A percentile compares a stretch with the other conserved stretches of the same genome.
phyloP scores from a whole-genome alignment of 106 monocot genomes.

The Allium fistulosum region DNA sequence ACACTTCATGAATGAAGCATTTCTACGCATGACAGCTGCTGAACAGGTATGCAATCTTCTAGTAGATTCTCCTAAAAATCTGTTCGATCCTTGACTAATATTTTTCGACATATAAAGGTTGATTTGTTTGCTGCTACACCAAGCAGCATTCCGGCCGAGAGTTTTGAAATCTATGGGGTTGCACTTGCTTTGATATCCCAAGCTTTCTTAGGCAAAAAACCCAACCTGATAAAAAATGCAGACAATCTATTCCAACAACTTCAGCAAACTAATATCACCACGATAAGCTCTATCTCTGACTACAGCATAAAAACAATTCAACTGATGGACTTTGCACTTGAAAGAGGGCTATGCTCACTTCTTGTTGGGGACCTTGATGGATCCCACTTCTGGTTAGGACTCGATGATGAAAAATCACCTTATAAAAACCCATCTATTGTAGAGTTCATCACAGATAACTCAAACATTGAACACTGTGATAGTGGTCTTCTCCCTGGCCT shows the following conservation, averaged over 20 bases:
- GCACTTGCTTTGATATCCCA: constrained; percentile 82
- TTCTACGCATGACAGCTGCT: constrained; percentile 64
- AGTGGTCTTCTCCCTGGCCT: constrained; percentile 71
- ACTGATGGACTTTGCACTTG: constrained; percentile 59
- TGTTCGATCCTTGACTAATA: not conserved
- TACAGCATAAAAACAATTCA: constrained; percentile 19
- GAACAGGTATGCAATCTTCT: constrained; percentile 57
- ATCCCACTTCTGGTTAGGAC: constrained; percentile 67
- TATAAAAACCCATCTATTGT: constrained; percentile 55
- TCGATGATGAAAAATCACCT: constrained; percentile 59
- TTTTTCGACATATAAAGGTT: constrained; percentile 47
- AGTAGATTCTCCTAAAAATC: not conserved
- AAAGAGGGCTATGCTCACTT: constrained; percentile 82
- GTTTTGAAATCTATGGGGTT: constrained; percentile 80
- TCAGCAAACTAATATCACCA: constrained; percentile 46
- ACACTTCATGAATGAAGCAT: constrained; percentile 81
- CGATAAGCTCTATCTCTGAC: constrained; percentile 30
- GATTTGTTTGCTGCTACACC: constrained; percentile 74
- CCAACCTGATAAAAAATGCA: constrained; percentile 59
- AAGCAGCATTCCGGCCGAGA: constrained; percentile 71
- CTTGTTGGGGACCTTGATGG: constrained; percentile 77
- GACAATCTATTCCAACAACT: constrained; percentile 73
- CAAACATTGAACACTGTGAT: constrained; percentile 25
- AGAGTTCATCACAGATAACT: constrained; percentile 67
- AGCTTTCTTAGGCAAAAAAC: constrained; percentile 61